Evolutionary conservation across 371 early-diverging fungal genomes (phyloP), one percentile per base, ranked within the genome.

Genomic region (Blakeslea trispora): DNA sequence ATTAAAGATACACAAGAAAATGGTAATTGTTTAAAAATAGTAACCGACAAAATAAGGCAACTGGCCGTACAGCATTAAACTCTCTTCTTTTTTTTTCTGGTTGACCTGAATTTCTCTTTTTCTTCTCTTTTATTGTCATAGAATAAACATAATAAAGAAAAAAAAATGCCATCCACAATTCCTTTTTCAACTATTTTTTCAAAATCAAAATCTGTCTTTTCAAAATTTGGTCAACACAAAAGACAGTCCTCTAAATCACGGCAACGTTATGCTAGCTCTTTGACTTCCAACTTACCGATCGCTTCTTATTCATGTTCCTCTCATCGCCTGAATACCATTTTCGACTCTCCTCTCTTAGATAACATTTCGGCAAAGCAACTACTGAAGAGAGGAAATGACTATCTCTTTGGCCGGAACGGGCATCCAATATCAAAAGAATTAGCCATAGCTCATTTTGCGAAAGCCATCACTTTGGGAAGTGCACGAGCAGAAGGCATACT

Each of bases 391-490:
- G 82, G 68, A 32, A 75, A 77, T 42, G 57, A 60, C 9, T 62
- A 73, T 32, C 64, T 82, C 22, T 81, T 82, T 71, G 94, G 92
- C 18, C 67, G 70, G 19, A 54, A 66, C 22, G 71, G 69, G 6
- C 53, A 65, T 17, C 51, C 56, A 50, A 71, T 69, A 50, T 66
- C 77, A 39, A 69, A 71, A 23, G 19, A 58, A 24, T 52, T 67
- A 32, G 82, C 82, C 14, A 63, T 77, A 34, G 64, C 72, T 23
- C 70, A 69, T 52, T 79, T 77, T 43, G 52, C 57, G 42, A 72
- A 71, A 22, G 71, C 83, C 24, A 60, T 74, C 17, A 54, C 59
- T 11, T 60, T 77, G 23, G 77, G 79, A 9, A 63, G 75, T 35
- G 22, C 67, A 10, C 67, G 69, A 41, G 79, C 83, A 28, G 68